These are phyloP conservation scores for Fraxinus baroniana DNA, from an alignment of 305 asterid species.

Conservation along the genomic window DNA sequence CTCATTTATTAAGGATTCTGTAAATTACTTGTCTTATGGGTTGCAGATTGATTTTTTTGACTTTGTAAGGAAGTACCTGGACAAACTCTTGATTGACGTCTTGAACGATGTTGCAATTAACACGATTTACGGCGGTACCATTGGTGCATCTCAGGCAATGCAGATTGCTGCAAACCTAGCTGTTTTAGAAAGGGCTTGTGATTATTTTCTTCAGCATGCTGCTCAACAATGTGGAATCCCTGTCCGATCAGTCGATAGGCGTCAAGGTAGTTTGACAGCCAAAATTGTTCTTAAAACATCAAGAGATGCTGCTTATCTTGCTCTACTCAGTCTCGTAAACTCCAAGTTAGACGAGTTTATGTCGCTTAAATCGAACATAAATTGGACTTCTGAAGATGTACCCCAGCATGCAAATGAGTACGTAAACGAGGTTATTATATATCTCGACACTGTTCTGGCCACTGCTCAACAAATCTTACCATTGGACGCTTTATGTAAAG, in stretches of 20 bases:
- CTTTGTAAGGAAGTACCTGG: conserved; percentile 70
- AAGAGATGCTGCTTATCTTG: conserved; percentile 84
- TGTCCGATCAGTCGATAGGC: conserved; percentile 66
- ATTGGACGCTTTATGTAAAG: neutral
- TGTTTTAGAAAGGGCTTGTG: conserved; percentile 84
- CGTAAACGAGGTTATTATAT: conserved; percentile 70
- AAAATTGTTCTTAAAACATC: conserved; percentile 83
- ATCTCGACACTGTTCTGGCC: conserved; percentile 82
- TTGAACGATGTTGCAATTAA: conserved; percentile 70
- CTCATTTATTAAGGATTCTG: conserved; percentile 79
- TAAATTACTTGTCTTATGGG: conserved; percentile 77
- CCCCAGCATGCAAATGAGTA: conserved; percentile 68
- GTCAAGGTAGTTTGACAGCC: conserved; percentile 73
- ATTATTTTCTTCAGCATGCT: conserved; percentile 89
- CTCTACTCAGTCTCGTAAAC: conserved; percentile 65
- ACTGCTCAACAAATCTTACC: conserved; percentile 52
- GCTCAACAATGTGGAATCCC: conserved; percentile 97
- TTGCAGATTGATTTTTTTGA: conserved; percentile 79
- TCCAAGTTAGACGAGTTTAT: conserved; percentile 73
- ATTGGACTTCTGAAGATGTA: conserved; percentile 75
- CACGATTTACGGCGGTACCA: conserved; percentile 55
- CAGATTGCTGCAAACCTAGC: conserved; percentile 91
- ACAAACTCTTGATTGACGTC: conserved; percentile 84
- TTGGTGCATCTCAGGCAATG: conserved; percentile 89
- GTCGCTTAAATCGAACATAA: conserved; percentile 67